Conservation (phyloP, 306 rosid species). For the Gastrolobium bilobum region DNA sequence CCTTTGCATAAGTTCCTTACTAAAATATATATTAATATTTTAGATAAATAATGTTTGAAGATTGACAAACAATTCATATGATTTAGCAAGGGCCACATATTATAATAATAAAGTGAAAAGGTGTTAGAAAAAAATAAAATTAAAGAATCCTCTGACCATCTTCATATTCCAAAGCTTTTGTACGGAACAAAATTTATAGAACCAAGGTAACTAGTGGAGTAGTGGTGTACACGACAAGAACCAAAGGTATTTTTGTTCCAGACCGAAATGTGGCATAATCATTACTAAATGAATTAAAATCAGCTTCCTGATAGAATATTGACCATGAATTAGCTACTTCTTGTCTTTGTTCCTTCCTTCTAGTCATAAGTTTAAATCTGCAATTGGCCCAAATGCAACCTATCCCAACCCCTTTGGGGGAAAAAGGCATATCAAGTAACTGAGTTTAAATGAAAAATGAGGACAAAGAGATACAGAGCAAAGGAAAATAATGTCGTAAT, state of each 20-base stretch:
- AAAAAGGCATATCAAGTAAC: neutral
- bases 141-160: constrained; percentile 62
- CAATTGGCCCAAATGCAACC: constrained; percentile 22
- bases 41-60: constrained; percentile 2
- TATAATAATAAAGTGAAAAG: constrained; percentile 7
- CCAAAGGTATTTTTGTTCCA: constrained; percentile 10
- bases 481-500: neutral
- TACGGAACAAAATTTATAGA: constrained; percentile 39
- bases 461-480: neutral
- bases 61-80: constrained; percentile 18
- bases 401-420: neutral
- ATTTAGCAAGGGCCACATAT: constrained; percentile 9
- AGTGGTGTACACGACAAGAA: neutral
- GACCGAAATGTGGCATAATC: neutral
- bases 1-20: neutral
- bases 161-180: constrained; percentile 91
- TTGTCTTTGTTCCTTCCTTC: constrained; percentile 17
- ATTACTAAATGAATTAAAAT: constrained; percentile 15
- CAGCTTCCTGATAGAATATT: neutral
- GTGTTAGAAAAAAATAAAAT: constrained; percentile 1
- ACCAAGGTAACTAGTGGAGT: constrained; percentile 32
- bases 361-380: neutral
- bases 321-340: constrained; percentile 16
- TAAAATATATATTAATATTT: neutral
- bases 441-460: constrained; percentile 6